Base-by-base conservation (phyloP, 495 filamentous ascomycete species). In the Pyronema domesticum region DNA sequence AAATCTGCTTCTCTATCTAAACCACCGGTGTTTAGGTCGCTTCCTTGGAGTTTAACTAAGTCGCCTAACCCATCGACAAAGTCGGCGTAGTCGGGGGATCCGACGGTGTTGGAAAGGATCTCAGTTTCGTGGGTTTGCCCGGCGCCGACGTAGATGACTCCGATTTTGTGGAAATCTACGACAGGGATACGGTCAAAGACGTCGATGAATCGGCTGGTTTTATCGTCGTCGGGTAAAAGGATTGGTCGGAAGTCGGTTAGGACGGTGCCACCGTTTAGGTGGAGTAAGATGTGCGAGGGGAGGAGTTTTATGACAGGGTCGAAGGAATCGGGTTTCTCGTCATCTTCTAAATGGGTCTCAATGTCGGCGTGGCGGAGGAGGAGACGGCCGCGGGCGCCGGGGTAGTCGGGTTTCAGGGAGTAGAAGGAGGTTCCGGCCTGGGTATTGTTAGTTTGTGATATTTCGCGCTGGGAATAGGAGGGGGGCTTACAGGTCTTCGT, bases 151-250 rank as follows among this genome's bases (percentile, higher is more conserved):
- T 95, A 99, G 51, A 99, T 80, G 17, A 99, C 81, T 15, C 91
- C 93, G 46, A 94, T 83, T 64, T 94, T 94, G 68, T 99, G 87
- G 9, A 88, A 83, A 68, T 99, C 93, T 4, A 99, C 83, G 23
- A 89, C 86, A 49, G 89, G 80, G 55, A 77, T 95, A 30, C 80
- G 80, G 66, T 96, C 93, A 67, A 99, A 93, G 36, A 74, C 70
- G 42, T 71, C 78, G 36, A 96, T 80, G 0, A 85, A 82, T 53
- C 89, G 78, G 35, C 76, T 72, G n/a, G 81, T 81, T 15, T 74
- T 75, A 6, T 89, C 85, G 62, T 94, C 85, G 14, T 94, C 82
- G 3, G 87, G 84, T 3, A 95, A 74, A 3, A 81, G 78, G 49
- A 95, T 80, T 0, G 84, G 88, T 39, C 82, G 81, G 14, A 71